Evolutionary conservation across 2,329 filamentous ascomycete species (phyloP).

Genomic region (Cercospora sojina): DNA sequence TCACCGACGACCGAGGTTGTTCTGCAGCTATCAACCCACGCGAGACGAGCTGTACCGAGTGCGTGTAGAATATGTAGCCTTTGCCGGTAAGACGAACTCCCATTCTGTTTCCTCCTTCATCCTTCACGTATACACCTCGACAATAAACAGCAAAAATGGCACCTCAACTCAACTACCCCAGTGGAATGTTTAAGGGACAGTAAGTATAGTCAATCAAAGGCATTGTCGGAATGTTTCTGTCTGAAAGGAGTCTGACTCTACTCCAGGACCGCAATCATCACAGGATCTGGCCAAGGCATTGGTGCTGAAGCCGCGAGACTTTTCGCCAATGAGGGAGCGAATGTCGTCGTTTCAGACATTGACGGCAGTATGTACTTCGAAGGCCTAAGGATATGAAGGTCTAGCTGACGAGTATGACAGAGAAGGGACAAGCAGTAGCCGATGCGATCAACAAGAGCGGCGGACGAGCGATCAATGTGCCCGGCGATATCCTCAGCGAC

Average conservation of each 20-base stretch:
- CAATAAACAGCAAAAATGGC: slow-evolving; percentile 29
- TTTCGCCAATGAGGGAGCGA: slow-evolving; percentile 82
- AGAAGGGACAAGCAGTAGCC: slow-evolving; percentile 55
- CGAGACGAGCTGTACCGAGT: slow-evolving; percentile 9
- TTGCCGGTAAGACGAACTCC: neutral
- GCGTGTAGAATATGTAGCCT: slow-evolving; percentile 6
- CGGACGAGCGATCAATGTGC: slow-evolving; percentile 68
- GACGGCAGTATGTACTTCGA: slow-evolving; percentile 58
- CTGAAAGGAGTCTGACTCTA: neutral
- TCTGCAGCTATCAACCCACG: slow-evolving; percentile 1
- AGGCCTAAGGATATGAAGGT: neutral
- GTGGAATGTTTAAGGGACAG: slow-evolving; percentile 74
- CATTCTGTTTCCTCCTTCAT: neutral
- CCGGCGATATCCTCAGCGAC: slow-evolving; percentile 73
- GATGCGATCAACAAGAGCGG: slow-evolving; percentile 66
- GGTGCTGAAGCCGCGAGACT: slow-evolving; percentile 78
- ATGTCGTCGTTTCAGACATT: slow-evolving; percentile 80
- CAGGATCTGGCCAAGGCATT: slow-evolving; percentile 61
- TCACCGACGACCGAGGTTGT: slow-evolving; percentile 9
- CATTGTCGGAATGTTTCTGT: neutral
- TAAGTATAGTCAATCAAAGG: neutral
- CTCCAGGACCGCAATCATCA: slow-evolving; percentile 71
- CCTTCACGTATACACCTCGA: neutral
- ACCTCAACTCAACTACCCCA: slow-evolving; percentile 77
- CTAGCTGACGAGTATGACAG: neutral